A percentile compares a stretch with the other conserved stretches of the same genome.
These are phyloP conservation scores for Rutstroemia sp. DNA, from an alignment of 2,329 filamentous ascomycete species.

Conservation along the genomic window DNA sequence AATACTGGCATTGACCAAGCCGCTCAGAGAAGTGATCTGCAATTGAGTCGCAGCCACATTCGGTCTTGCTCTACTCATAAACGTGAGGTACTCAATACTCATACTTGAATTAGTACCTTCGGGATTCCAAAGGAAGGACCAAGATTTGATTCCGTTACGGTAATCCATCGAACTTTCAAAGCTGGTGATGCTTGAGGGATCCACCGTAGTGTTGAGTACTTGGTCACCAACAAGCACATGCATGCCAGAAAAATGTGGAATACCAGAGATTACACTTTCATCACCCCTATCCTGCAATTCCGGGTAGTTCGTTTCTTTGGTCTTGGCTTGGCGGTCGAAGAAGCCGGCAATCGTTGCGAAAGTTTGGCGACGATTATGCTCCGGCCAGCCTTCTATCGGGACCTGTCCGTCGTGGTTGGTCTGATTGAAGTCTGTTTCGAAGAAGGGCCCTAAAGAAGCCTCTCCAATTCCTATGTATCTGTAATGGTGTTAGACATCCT, in stretches of 20 bases:
- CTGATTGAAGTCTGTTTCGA: slow-evolving; percentile 15
- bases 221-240: slow-evolving; percentile 45
- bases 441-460: slow-evolving; percentile 14
- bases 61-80: slow-evolving; percentile 13
- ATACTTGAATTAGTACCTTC: slow-evolving; percentile 44
- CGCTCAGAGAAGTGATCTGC: slow-evolving; percentile 7
- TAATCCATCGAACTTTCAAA: slow-evolving; percentile 46
- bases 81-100: slow-evolving; percentile 47
- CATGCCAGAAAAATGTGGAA: slow-evolving; percentile 58
- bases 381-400: slow-evolving; percentile 52
- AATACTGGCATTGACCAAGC: slow-evolving; percentile 37
- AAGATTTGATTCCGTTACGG: slow-evolving; percentile 3
- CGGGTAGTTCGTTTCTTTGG: slow-evolving; percentile 52
- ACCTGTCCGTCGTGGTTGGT: slow-evolving; percentile 12
- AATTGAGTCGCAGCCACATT: slow-evolving; percentile 13
- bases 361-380: slow-evolving; percentile 54
- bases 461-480: slow-evolving; percentile 13
- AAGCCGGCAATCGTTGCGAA: slow-evolving; percentile 64
- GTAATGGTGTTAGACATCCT: neutral
- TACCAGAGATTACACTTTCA: slow-evolving; percentile 57
- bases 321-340: slow-evolving; percentile 48
- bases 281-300: slow-evolving; percentile 57
- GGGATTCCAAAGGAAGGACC: slow-evolving; percentile 13
- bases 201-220: slow-evolving; percentile 51
- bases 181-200: slow-evolving; percentile 49